Evolutionary conservation across 73 alveolate species (phyloP).

Genomic region (Symbiodinium pilosum): DNA sequence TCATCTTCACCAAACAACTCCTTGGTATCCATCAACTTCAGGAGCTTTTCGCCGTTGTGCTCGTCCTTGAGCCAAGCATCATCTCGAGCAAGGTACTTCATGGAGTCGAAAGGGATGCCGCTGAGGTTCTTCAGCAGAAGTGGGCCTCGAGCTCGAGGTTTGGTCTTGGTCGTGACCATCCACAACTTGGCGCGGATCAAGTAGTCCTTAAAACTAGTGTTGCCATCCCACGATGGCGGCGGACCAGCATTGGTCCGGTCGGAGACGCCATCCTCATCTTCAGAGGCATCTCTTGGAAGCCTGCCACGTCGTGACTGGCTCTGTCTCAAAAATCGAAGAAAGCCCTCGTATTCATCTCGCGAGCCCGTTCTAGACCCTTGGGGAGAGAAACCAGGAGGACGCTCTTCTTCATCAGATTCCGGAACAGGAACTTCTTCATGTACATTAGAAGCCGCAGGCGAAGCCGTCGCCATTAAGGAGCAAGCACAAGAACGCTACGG

Average conservation of each 20-base stretch:
- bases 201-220: slow-evolving; percentile 13
- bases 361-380: neutral
- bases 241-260: neutral
- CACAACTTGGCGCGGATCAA: slow-evolving; percentile 11
- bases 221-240: slow-evolving; percentile 10
- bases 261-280: neutral
- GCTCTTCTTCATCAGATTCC: neutral
- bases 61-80: neutral
- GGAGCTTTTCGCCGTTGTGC: neutral
- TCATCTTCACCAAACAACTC: slow-evolving; percentile 27
- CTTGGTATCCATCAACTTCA: neutral
- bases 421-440: neutral
- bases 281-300: neutral
- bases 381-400: neutral
- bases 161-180: slow-evolving; percentile 29
- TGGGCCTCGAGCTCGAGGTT: slow-evolving; percentile 5
- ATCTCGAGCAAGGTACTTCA: slow-evolving; percentile 33
- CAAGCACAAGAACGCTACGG: neutral
- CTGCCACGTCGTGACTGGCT: neutral
- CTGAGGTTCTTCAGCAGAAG: slow-evolving; percentile 11
- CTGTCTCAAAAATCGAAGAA: neutral
- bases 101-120: slow-evolving; percentile 5
- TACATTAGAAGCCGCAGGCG: neutral
- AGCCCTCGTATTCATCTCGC: neutral
- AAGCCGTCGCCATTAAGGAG: neutral